Evolutionary conservation across 2,329 filamentous ascomycete genomes (phyloP).

Genomic region (Nemania abortiva): DNA sequence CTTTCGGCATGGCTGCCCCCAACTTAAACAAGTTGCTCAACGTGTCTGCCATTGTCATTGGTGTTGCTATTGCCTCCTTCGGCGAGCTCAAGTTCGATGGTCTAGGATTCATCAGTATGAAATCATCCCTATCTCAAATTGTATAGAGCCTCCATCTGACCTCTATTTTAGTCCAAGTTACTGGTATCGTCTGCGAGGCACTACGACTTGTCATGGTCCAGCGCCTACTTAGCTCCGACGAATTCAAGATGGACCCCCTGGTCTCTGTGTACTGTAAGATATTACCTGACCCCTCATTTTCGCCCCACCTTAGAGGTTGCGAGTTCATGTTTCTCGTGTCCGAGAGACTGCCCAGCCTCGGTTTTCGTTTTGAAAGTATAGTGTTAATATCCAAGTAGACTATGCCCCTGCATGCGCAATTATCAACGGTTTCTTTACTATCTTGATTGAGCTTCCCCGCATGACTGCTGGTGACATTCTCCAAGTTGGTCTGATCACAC

Average conservation of each 20-base stretch:
- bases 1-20: conserved; percentile 65
- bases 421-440: conserved; percentile 81
- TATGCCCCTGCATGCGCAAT: conserved; percentile 86
- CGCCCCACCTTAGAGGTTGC: not conserved
- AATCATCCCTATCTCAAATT: not conserved
- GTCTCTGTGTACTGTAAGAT: conserved; percentile 66
- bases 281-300: not conserved
- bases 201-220: conserved; percentile 88
- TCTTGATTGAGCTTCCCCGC: conserved; percentile 74
- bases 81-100: conserved; percentile 79
- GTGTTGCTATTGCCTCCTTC: conserved; percentile 65
- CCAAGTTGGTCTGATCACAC: conserved; percentile 71
- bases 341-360: not conserved
- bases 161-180: conserved; percentile 69
- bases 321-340: not conserved
- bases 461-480: conserved; percentile 76
- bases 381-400: conserved; percentile 65
- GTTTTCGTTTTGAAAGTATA: not conserved
- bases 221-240: conserved; percentile 80
- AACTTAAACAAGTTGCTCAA: conserved; percentile 62
- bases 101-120: conserved; percentile 66
- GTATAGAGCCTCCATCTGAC: conserved; percentile 20
- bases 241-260: conserved; percentile 89
- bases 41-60: conserved; percentile 65
- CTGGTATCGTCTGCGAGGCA: conserved; percentile 84